Evolutionary conservation across 2,329 filamentous ascomycete genomes (phyloP).

Genomic region (Emydomyces testavorans): DNA sequence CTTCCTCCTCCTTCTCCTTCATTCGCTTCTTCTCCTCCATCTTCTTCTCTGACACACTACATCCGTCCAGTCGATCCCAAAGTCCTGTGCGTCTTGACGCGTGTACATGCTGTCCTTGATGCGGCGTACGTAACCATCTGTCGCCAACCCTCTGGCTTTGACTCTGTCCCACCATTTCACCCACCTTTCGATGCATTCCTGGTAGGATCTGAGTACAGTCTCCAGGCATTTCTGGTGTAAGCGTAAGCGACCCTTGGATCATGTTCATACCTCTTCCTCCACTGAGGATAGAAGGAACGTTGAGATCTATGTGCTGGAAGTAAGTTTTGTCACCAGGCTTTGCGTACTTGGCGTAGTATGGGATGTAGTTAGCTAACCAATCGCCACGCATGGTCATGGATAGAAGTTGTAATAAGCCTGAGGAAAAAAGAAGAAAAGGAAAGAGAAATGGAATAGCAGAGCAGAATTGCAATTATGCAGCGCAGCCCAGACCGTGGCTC

Average conservation of each 20-base stretch:
- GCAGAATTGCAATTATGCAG: too few species aligned
- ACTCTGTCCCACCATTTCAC: background rate
- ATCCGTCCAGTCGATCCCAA: background rate
- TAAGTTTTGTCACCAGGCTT: background rate
- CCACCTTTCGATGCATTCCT: background rate
- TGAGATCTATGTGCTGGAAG: background rate
- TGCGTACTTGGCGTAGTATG: background rate
- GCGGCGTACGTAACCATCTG: background rate
- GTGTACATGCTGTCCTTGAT: background rate
- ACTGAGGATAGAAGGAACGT: background rate
- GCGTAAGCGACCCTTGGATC: background rate
- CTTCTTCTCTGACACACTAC: too few species aligned
- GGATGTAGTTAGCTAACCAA: background rate
- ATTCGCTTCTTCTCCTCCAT: too few species aligned
- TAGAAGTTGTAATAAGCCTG: too few species aligned
- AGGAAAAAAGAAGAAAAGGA: too few species aligned
- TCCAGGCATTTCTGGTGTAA: background rate
- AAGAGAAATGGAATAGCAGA: too few species aligned
- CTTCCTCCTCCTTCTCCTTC: too few species aligned
- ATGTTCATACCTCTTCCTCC: background rate
- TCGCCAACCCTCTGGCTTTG: background rate
- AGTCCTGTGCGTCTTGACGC: background rate
- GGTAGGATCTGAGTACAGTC: background rate
- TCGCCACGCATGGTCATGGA: background rate
- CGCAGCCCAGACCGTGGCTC: too few species aligned